A percentile compares a stretch with the other conserved stretches of the same genome.
These are phyloP conservation scores for Saccharomyces hybrid DNA, from an alignment of 1,139 yeast genomes.

Conservation along the genomic window DNA sequence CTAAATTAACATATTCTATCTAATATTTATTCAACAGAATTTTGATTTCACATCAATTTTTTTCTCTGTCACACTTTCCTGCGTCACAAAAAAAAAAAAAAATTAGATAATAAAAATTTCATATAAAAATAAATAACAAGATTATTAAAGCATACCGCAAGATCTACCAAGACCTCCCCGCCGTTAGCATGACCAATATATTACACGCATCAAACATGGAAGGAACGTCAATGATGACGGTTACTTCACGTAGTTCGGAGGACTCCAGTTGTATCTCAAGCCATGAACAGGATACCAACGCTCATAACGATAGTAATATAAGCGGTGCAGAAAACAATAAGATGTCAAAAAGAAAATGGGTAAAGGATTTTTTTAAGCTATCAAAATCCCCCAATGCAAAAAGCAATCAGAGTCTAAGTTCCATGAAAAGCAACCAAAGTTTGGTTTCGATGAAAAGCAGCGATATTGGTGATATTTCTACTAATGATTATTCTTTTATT, in stretches of 20 bases:
- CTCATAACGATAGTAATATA: background rate
- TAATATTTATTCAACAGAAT: background rate
- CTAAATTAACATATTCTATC: background rate
- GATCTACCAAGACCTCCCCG: background rate
- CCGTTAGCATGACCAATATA: background rate
- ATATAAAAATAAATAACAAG: background rate
- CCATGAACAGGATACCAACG: background rate
- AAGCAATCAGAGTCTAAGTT: background rate
- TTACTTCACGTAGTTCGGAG: background rate
- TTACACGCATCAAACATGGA: background rate
- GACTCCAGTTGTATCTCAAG: background rate
- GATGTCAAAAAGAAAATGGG: background rate
- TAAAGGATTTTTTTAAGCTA: background rate
- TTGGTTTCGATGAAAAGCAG: background rate
- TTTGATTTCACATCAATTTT: background rate
- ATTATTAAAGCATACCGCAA: background rate
- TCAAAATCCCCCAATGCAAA: background rate
- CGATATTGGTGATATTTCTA: background rate
- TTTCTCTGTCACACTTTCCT: background rate
- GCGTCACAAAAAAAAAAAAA: slow-evolving; percentile 1
- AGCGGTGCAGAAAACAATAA: background rate
- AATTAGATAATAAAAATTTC: background rate
- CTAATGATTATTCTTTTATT: background rate
- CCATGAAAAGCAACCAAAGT: background rate
- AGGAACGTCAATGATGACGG: background rate